Conservation (phyloP, 2,329 filamentous ascomycete species). For the Penicillium corylophilum region DNA sequence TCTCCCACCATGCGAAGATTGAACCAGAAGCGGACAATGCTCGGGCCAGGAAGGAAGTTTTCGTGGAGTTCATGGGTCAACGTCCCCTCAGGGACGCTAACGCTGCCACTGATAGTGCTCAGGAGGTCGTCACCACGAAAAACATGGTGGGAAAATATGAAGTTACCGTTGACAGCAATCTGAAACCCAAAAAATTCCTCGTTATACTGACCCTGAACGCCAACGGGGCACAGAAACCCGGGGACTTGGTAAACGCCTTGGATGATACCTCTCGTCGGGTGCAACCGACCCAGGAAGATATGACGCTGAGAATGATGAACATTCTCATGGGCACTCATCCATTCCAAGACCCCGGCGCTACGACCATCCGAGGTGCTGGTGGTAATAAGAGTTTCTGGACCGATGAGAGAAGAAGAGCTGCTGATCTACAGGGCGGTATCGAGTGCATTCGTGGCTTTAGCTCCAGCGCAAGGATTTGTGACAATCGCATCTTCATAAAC, state of each 20-base stretch:
- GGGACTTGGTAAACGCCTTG: background rate
- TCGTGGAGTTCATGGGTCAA: constrained; percentile 1
- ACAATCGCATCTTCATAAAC: constrained; percentile 16
- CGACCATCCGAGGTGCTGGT: constrained; percentile 12
- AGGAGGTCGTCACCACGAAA: constrained; percentile 10
- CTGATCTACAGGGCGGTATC: constrained; percentile 9
- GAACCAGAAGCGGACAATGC: constrained; percentile 1
- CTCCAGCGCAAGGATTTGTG: constrained; percentile 18
- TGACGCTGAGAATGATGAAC: constrained; percentile 14
- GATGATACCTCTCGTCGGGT: background rate
- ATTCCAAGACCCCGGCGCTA: background rate
- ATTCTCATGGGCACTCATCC: constrained; percentile 17
- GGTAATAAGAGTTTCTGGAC: constrained; percentile 20
- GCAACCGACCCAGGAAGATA: background rate
- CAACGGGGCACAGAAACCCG: too few relatives aligned
- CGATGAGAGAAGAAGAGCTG: constrained; percentile 5
- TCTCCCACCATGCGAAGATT: constrained; percentile 10
- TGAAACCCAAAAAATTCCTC: background rate
- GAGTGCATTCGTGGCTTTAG: constrained; percentile 21
- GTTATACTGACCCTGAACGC: background rate
- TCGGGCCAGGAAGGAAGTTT: constrained; percentile 6
- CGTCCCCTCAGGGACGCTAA: background rate
- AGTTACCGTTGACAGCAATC: background rate
- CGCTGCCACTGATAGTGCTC: constrained; percentile 13
- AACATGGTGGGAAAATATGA: background rate